Evolutionary conservation across 257 asterid species (phyloP).

Genomic region (Eustoma russellianum): DNA sequence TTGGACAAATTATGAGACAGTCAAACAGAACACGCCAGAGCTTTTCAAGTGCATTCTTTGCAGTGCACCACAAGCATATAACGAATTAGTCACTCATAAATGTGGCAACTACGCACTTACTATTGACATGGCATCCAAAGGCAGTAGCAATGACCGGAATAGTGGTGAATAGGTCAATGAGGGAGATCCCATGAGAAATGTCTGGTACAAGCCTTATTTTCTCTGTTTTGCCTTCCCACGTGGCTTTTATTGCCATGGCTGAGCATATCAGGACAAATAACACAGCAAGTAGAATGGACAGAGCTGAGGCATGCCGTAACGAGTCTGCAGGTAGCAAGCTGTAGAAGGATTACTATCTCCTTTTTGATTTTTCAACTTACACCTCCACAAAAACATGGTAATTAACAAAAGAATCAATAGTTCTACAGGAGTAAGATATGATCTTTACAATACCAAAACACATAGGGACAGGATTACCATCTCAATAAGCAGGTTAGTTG

Average conservation of each 20-base stretch:
- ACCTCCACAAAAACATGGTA: too few species aligned
- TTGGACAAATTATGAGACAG: too few species aligned
- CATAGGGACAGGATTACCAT: too few species aligned
- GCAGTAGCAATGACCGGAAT: constrained; percentile 92
- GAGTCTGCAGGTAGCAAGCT: constrained; percentile 53
- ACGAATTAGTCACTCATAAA: too few species aligned
- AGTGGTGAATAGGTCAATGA: constrained; percentile 65
- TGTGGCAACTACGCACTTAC: constrained; percentile 22
- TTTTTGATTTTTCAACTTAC: not conserved
- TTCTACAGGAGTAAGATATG: too few species aligned
- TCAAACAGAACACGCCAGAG: too few species aligned
- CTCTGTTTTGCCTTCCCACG: constrained; percentile 62
- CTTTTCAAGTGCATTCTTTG: too few species aligned
- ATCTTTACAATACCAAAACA: too few species aligned
- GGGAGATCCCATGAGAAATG: constrained; percentile 45
- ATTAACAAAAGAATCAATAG: too few species aligned
- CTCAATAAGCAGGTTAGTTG: too few species aligned
- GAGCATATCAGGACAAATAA: constrained; percentile 77
- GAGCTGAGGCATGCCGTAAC: constrained; percentile 76
- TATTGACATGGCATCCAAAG: constrained; percentile 90
- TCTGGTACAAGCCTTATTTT: constrained; percentile 62
- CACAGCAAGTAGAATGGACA: constrained; percentile 79
- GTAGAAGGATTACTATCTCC: constrained; percentile 22
- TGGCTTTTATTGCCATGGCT: constrained; percentile 67
- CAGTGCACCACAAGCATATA: too few species aligned